Evolutionary conservation across 163 green algal species (phyloP), one percentile per base, ranked within the genome.

Genomic region (Prototheca wickerhamii): DNA sequence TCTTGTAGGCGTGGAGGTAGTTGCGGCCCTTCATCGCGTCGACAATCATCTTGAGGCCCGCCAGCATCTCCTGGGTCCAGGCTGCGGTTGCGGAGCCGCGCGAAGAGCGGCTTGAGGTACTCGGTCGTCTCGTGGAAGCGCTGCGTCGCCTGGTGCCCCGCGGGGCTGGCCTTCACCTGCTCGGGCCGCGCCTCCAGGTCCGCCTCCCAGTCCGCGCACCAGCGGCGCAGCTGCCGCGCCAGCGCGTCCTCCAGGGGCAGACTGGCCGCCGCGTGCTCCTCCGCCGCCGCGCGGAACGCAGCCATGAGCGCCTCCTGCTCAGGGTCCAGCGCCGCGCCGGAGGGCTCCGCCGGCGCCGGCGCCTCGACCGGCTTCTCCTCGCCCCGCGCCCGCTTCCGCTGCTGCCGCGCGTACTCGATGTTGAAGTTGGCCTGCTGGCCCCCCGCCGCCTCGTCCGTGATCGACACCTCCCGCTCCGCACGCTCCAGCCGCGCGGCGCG

Each of bases 61-160:
- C 84, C 55, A 84, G 75, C 64, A 91, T 70, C 60, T 87, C 68
- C 35, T n/a, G 70, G 62, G 29, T 83, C 70, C 58, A 96, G 64
- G 29, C 67, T 60, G n/a, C 82, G 75, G 30, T 79, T 63, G 53
- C 84, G 76, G 21, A 97, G 84, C 30, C 80, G 68, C 32, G 85
- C 73, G 68, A 88, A 95, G 68, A 99, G 72, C 30, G 90, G 82
- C 71, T 91, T 82, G 42, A 98, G 74, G 77, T 91, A 95, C 37
- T 83, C 78, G 69, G 80, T 73, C 30, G 87, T 95, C 80, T 97
- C 87, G 65, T 83, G 76, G 73, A 87, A 91, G 44, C 82, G 75
- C 43, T 90, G 69, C 8, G 82, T 88, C 29, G 82, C 76, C 59
- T 89, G 77, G 46, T 86, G 64, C 52, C 83, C 82, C 70, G 35